A percentile compares a stretch with the other conserved stretches of the same genome.
Conservation (phyloP, 768 basidiomycete genomes). For the Tephrocybe rancida region DNA sequence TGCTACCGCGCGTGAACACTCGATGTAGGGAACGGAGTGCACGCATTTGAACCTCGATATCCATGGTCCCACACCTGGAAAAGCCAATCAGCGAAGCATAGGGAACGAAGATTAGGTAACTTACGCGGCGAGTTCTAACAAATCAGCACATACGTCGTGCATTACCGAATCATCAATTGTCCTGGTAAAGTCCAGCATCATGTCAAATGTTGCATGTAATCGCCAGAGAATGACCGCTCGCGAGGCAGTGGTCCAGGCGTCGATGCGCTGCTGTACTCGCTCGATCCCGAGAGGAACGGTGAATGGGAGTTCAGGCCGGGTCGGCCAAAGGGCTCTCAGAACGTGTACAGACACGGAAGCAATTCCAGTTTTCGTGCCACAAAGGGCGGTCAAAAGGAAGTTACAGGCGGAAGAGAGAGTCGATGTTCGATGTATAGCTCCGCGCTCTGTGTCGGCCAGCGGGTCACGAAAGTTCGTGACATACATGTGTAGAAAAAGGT, state of each 20-base stretch:
- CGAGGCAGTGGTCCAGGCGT: not conserved
- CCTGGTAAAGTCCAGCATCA: conserved; percentile 5
- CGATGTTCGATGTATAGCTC: conserved; percentile 4
- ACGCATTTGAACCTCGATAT: not conserved
- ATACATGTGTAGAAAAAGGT: conserved; percentile 13
- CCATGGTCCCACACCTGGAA: conserved; percentile 6
- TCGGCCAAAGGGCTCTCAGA: conserved; percentile 9
- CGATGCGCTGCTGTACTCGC: not conserved
- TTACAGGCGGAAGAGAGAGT: conserved; percentile 1
- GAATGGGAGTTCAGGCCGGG: conserved; percentile 2
- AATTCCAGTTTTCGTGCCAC: not conserved
- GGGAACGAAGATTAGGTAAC: not conserved
- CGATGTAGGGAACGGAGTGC: conserved; percentile 2
- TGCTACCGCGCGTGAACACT: not conserved
- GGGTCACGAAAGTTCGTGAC: conserved; percentile 9
- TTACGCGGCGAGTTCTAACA: conserved; percentile 11
- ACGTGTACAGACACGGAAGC: conserved; percentile 1
- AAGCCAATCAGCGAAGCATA: not conserved
- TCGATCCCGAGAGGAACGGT: not conserved
- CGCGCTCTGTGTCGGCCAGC: conserved; percentile 6
- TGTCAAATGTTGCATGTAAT: conserved; percentile 1
- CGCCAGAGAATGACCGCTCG: conserved; percentile 3
- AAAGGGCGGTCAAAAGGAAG: conserved; percentile 1
- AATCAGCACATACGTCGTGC: conserved; percentile 10
- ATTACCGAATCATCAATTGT: conserved; percentile 7